phyloP scores from a whole-genome alignment of 2,329 filamentous ascomycete genomes.

The Hypomyces perniciosus region DNA sequence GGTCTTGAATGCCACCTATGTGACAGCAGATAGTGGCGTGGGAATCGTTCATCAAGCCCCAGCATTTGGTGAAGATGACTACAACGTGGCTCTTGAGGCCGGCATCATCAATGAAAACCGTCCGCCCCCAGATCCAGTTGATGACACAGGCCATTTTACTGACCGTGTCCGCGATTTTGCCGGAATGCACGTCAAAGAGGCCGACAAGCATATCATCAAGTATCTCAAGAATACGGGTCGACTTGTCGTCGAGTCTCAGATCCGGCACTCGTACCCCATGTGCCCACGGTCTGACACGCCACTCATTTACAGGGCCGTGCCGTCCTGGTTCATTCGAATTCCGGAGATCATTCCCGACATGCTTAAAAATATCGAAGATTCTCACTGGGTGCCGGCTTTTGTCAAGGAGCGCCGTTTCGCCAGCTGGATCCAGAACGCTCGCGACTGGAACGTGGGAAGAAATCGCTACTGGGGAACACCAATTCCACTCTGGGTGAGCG shows the following conservation, averaged over 20 bases:
- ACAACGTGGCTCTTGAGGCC: slow-evolving; percentile 68
- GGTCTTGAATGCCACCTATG: slow-evolving; percentile 77
- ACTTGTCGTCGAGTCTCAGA: slow-evolving; percentile 76
- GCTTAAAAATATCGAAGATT: slow-evolving; percentile 82
- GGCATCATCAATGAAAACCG: slow-evolving; percentile 73
- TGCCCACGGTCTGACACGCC: slow-evolving; percentile 94
- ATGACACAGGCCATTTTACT: slow-evolving; percentile 76
- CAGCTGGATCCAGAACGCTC: slow-evolving; percentile 85
- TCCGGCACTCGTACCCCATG: slow-evolving; percentile 89
- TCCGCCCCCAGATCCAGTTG: slow-evolving; percentile 84
- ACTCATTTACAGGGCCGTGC: slow-evolving; percentile 85
- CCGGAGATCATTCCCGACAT: slow-evolving; percentile 77
- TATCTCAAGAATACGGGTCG: slow-evolving; percentile 71
- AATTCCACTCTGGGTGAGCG: slow-evolving; percentile 85
- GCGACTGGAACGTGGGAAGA: slow-evolving; percentile 91
- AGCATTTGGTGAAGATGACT: slow-evolving; percentile 95
- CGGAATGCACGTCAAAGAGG: slow-evolving; percentile 84
- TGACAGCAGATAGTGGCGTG: slow-evolving; percentile 83
- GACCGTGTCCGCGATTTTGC: slow-evolving; percentile 71
- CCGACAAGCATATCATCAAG: slow-evolving; percentile 91
- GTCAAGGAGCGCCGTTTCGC: slow-evolving; percentile 90
- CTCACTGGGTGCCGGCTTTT: slow-evolving; percentile 85
- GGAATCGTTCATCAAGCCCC: slow-evolving; percentile 93
- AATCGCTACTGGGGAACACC: slow-evolving; percentile 96
- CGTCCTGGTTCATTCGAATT: slow-evolving; percentile 92